A percentile compares a stretch with the other conserved stretches of the same genome.
These are phyloP conservation scores for Suillus weaverae DNA, from an alignment of 768 basidiomycete genomes.

Conservation along the genomic window DNA sequence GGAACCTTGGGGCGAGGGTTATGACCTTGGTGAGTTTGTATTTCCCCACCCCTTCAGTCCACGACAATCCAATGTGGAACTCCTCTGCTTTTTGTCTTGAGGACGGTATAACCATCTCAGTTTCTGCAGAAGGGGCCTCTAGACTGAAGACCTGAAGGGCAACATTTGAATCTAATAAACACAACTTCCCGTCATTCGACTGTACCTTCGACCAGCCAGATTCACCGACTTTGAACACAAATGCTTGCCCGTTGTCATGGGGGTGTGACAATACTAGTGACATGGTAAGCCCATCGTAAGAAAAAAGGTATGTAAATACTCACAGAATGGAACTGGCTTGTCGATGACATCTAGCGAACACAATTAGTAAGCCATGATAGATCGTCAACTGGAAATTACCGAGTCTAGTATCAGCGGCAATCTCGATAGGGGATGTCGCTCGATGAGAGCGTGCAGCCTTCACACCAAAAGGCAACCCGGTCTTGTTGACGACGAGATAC, in stretches of 20 bases:
- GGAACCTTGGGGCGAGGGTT: slow-evolving; percentile 86
- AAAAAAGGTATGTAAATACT: slow-evolving; percentile 33
- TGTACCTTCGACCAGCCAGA: slow-evolving; percentile 88
- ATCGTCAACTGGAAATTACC: slow-evolving; percentile 41
- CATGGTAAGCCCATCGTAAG: slow-evolving; percentile 6
- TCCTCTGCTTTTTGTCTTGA: slow-evolving; percentile 61
- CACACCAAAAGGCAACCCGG: slow-evolving; percentile 77
- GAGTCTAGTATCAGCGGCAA: slow-evolving; percentile 75
- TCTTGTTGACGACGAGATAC: slow-evolving; percentile 91
- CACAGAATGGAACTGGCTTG: slow-evolving; percentile 76
- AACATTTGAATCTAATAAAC: slow-evolving; percentile 10
- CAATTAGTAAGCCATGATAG: slow-evolving; percentile 6
- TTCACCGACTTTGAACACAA: slow-evolving; percentile 75
- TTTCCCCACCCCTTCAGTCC: slow-evolving; percentile 93
- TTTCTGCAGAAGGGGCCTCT: slow-evolving; percentile 91
- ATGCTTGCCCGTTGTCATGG: slow-evolving; percentile 78
- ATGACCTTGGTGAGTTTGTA: slow-evolving; percentile 96
- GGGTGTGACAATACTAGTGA: slow-evolving; percentile 81
- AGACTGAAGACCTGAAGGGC: slow-evolving; percentile 69
- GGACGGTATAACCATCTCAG: slow-evolving; percentile 71
- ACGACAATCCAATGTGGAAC: slow-evolving; percentile 84
- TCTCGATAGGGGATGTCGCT: slow-evolving; percentile 65
- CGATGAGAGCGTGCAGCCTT: slow-evolving; percentile 63
- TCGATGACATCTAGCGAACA: slow-evolving; percentile 43
- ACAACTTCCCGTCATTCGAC: slow-evolving; percentile 6